Conservation (phyloP, 768 basidiomycete genomes). For the Calvatia gigantea region DNA sequence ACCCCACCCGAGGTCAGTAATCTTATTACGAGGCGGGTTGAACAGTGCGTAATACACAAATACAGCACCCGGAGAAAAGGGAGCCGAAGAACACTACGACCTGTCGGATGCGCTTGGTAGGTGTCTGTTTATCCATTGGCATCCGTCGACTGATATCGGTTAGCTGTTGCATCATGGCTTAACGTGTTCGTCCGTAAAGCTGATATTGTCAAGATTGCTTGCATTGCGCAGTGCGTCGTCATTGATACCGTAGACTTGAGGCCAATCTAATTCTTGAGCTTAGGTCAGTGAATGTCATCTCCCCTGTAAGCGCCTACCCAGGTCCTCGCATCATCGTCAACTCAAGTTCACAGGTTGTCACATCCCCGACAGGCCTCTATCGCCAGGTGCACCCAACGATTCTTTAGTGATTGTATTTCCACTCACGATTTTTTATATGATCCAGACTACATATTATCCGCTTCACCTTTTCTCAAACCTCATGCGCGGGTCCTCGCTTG, state of each 20-base stretch:
- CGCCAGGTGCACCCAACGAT: slow-evolving; percentile 21
- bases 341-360: slow-evolving; percentile 33
- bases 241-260: neutral
- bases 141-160: neutral
- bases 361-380: slow-evolving; percentile 39
- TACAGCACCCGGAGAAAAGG: slow-evolving; percentile 42
- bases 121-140: neutral
- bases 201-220: slow-evolving; percentile 56
- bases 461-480: slow-evolving; percentile 51
- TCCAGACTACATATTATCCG: slow-evolving; percentile 48
- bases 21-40: neutral
- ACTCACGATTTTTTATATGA: neutral
- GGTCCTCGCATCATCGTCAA: neutral
- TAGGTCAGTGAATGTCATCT: slow-evolving; percentile 45
- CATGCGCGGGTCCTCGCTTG: slow-evolving; percentile 48
- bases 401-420: too few species aligned
- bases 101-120: slow-evolving; percentile 46
- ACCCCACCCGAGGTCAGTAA: slow-evolving; percentile 38
- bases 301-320: slow-evolving; percentile 28
- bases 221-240: slow-evolving; percentile 50
- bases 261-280: neutral
- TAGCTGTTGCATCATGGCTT: slow-evolving; percentile 57
- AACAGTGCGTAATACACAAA: neutral
- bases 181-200: slow-evolving; percentile 60
- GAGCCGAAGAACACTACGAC: slow-evolving; percentile 53